Evolutionary conservation across 1,284 basidiomycete species (phyloP).

Genomic region (Papiliotrema flavescens): DNA sequence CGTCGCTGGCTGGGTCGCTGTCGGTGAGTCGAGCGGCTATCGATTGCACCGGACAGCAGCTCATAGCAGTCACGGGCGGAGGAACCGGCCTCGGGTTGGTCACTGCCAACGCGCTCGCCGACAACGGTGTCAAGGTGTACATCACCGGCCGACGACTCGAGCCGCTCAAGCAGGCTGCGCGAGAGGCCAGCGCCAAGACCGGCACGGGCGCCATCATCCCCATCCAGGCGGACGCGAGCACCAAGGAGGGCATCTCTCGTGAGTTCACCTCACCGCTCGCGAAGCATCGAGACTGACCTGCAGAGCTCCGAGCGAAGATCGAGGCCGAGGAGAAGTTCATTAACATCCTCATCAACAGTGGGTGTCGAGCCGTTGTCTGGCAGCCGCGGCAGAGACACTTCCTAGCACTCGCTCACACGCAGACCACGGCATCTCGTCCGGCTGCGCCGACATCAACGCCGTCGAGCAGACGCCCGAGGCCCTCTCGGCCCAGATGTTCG

Average conservation of each 20-base stretch:
- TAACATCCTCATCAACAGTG: constrained; percentile 40
- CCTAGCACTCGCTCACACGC: background rate
- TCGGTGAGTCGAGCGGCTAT: constrained; percentile 27
- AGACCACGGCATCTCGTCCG: constrained; percentile 45
- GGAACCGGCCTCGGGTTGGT: constrained; percentile 44
- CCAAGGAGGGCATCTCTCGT: constrained; percentile 43
- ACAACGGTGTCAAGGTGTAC: constrained; percentile 44
- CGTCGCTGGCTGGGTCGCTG: constrained; percentile 39
- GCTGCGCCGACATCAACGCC: constrained; percentile 25
- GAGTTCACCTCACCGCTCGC: constrained; percentile 8
- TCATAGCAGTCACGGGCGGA: constrained; percentile 36
- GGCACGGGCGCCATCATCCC: constrained; percentile 33
- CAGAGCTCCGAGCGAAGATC: constrained; percentile 32
- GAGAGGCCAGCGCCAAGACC: constrained; percentile 13
- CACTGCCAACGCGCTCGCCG: constrained; percentile 39
- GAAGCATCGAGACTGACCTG: background rate
- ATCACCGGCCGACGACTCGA: constrained; percentile 43
- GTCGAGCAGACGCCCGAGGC: constrained; percentile 42
- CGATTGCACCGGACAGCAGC: background rate
- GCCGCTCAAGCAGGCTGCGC: constrained; percentile 34
- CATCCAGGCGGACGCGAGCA: constrained; percentile 40
- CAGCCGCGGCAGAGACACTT: no score
- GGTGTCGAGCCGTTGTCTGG: constrained; percentile 5
- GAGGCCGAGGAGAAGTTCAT: constrained; percentile 35
- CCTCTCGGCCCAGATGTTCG: constrained; percentile 43